Conservation (phyloP, 129 eudicot species). For the Flaveria trinervia region DNA sequence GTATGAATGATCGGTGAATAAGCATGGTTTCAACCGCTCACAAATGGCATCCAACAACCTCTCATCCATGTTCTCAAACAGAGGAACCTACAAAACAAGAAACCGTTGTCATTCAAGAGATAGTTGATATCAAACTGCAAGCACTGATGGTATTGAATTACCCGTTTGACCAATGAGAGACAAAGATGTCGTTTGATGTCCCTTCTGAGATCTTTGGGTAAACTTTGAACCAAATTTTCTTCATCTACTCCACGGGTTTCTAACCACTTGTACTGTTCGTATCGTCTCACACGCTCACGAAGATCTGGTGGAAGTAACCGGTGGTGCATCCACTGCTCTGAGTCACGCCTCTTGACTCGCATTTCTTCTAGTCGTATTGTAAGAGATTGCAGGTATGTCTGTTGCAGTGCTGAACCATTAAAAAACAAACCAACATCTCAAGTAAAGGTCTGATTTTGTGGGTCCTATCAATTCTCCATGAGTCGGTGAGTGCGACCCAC, state of each 20-base stretch:
- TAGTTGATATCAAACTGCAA: background rate
- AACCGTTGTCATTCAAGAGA: background rate
- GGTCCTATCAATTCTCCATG: too few species aligned
- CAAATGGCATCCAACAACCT: conserved; percentile 84
- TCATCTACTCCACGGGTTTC: conserved; percentile 98
- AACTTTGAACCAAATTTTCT: conserved; percentile 68
- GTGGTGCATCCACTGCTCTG: conserved; percentile 99
- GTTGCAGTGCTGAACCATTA: conserved; percentile 24
- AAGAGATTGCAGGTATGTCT: conserved; percentile 96
- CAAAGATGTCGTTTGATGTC: conserved; percentile 98
- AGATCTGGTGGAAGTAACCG: conserved; percentile 88
- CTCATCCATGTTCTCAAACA: conserved; percentile 88
- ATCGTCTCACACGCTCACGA: conserved; percentile 83
- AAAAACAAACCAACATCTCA: background rate
- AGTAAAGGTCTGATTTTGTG: too few species aligned
- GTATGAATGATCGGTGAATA: conserved; percentile 68
- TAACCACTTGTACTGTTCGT: conserved; percentile 93
- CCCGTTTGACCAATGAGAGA: conserved; percentile 90
- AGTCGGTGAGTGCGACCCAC: background rate
- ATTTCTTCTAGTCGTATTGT: conserved; percentile 94
- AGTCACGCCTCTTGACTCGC: conserved; percentile 95
- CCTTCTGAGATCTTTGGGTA: conserved; percentile 89
- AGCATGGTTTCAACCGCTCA: conserved; percentile 80
- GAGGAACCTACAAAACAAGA: conserved; percentile 60
- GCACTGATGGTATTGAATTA: conserved; percentile 23